Percentiles rank a stretch among this genome's conserved stretches.
phyloP scores from a whole-genome alignment of 176 grass and related monocot species.

The Avena sativa region DNA sequence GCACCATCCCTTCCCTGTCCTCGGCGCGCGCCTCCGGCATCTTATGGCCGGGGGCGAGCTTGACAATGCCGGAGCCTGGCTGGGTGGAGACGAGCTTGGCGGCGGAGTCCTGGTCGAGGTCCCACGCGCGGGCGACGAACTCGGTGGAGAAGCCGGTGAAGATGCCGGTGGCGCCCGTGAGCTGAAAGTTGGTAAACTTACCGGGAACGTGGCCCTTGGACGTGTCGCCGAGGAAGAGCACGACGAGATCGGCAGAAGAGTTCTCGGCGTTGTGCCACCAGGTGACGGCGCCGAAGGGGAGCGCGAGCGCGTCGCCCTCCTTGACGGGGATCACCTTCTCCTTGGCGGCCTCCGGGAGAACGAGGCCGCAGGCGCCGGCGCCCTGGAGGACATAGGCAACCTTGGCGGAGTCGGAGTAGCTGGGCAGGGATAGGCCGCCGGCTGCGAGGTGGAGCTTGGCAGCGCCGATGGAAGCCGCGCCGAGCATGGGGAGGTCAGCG shows the following conservation, averaged over 20 bases:
- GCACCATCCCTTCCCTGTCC: constrained; percentile 62
- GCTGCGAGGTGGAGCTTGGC: constrained; percentile 65
- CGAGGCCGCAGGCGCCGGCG: constrained; percentile 47
- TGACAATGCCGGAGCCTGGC: constrained; percentile 45
- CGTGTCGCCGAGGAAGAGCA: constrained; percentile 86
- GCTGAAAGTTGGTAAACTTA: constrained; percentile 70
- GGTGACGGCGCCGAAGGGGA: constrained; percentile 72
- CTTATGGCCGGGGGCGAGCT: constrained; percentile 39
- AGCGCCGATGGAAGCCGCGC: constrained; percentile 67
- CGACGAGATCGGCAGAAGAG: constrained; percentile 33
- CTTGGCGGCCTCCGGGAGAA: constrained; percentile 57
- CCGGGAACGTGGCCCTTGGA: constrained; percentile 62
- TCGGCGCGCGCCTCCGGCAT: constrained; percentile 48
- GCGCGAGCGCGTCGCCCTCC: constrained; percentile 66
- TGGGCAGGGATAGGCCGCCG: constrained; percentile 63
- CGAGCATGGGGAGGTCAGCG: constrained; percentile 73
- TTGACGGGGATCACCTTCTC: constrained; percentile 78
- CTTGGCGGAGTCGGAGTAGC: constrained; percentile 83
- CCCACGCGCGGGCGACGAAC: constrained; percentile 76
- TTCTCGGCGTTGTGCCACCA: constrained; percentile 74
- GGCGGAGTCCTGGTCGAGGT: constrained; percentile 50
- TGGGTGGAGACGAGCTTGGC: constrained; percentile 58
- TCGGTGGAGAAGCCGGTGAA: constrained; percentile 77
- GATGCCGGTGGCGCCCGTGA: constrained; percentile 65
- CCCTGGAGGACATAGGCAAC: constrained; percentile 79